Evolutionary conservation across 23 red algal species (phyloP), one percentile per base, ranked within the genome.

Genomic region (Chondrus crispus): DNA sequence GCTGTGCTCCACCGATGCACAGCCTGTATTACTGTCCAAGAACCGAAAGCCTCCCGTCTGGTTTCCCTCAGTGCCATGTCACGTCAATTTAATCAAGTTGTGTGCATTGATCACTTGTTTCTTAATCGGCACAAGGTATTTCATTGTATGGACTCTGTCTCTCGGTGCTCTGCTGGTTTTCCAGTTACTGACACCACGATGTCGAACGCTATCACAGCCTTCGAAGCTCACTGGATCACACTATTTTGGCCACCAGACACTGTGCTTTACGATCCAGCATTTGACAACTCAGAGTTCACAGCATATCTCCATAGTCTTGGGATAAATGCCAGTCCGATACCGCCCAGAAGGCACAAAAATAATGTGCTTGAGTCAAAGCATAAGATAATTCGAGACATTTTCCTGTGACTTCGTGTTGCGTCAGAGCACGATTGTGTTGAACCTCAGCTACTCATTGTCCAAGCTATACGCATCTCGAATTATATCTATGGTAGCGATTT

Each of bases 381-480:
- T 76, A 7, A 38, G 24, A 5, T 76, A 24, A 43, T 76, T 38
- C 44, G 71, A 43, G 37, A 43, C 11, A 76, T 76, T 76, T 76
- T 37, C 44, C 43, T 76, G 44, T 20, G 71, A 43, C 43, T 76
- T n/a, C 24, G 26, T 8, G 58, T 32, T 8, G 58, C 26, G 58
- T 64, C 14, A n/a, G 35, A 64, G 35, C 58, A n/a, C 26, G 58
- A 64, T 32, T 64, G 24, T 64, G 58, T 32, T 64, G 58, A 64
- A n/a, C n/a, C n/a, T n/a, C n/a, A n/a, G n/a, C n/a, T n/a, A n/a
- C n/a, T n/a, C n/a, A n/a, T n/a, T n/a, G 1, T 0, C 22, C 1
- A 77, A 77, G 71, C 71, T n/a, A 48, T 77, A 13, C 71, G 71
- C 44, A 77, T 77, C 44, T 77, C 71, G n/a, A 77, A 77, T 48